phyloP scores from a whole-genome alignment of 306 rosid species.

The Quercus mongolica region DNA sequence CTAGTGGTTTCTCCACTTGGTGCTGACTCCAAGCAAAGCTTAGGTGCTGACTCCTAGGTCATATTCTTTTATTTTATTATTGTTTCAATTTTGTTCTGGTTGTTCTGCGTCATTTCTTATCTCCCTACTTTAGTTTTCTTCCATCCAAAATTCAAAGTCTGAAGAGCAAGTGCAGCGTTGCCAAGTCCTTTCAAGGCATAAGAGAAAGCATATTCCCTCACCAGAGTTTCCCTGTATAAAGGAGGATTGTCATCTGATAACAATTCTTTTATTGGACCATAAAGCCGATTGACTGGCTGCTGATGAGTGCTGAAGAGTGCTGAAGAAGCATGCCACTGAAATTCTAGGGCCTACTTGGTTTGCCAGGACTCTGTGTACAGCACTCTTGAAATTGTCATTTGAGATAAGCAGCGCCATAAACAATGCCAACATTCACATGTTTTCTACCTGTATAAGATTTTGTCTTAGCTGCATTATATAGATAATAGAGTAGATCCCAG shows the following conservation, averaged over 20 bases:
- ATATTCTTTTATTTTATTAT: no score
- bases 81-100: no score
- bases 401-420: slow-evolving; percentile 31
- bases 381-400: slow-evolving; percentile 42
- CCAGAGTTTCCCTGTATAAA: slow-evolving; percentile 22
- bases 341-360: slow-evolving; percentile 30
- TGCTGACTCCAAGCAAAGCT: no score
- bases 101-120: no score
- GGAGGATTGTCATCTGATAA: slow-evolving; percentile 38
- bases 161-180: slow-evolving; percentile 26
- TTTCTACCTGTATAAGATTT: no score
- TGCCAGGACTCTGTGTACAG: slow-evolving; percentile 31
- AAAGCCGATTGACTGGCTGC: slow-evolving; percentile 16
- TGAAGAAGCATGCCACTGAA: slow-evolving; percentile 40
- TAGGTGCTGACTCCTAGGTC: no score
- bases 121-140: no score
- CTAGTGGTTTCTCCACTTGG: no score
- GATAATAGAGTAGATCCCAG: no score
- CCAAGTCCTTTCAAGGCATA: slow-evolving; percentile 41
- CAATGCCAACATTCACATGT: no score
- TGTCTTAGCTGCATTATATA: no score
- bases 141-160: no score
- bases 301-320: slow-evolving; percentile 23
- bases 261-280: slow-evolving; percentile 44
- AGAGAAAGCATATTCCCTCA: slow-evolving; percentile 22